Percentiles rank a stretch among this genome's conserved stretches.
Conservation (phyloP, 257 asterid genomes). For the Solanum pimpinellifolium region DNA sequence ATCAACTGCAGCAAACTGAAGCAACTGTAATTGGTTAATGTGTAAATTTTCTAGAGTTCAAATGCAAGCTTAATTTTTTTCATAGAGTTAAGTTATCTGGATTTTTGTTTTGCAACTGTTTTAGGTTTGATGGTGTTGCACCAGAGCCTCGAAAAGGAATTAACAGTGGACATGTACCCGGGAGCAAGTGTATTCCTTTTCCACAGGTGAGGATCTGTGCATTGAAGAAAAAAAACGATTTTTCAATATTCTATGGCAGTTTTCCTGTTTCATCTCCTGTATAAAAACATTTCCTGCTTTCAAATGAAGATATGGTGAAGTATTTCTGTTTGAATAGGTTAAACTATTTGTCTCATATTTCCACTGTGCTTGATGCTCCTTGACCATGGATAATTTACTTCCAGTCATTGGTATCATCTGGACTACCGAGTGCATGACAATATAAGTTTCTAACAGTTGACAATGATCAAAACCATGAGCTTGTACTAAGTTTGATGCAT, state of each 20-base stretch:
- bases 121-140: slow-evolving; percentile 86
- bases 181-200: slow-evolving; percentile 91
- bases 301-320: not conserved
- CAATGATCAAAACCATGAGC: not conserved
- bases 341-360: not conserved
- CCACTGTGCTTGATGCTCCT: not conserved
- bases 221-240: not conserved
- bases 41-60: not conserved
- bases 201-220: slow-evolving; percentile 46
- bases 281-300: not conserved
- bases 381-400: not conserved
- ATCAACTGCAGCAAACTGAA: not conserved
- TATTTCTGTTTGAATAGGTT: not conserved
- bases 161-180: slow-evolving; percentile 82
- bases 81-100: not conserved
- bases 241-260: not conserved
- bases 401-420: not conserved
- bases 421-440: not conserved
- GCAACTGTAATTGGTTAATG: not conserved
- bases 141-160: slow-evolving; percentile 97
- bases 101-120: not conserved
- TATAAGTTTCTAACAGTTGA: not conserved
- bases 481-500: not conserved
- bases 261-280: not conserved
- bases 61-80: not conserved